Conservation (phyloP, 1,139 yeast species). For the Pichiaceae sp. region DNA sequence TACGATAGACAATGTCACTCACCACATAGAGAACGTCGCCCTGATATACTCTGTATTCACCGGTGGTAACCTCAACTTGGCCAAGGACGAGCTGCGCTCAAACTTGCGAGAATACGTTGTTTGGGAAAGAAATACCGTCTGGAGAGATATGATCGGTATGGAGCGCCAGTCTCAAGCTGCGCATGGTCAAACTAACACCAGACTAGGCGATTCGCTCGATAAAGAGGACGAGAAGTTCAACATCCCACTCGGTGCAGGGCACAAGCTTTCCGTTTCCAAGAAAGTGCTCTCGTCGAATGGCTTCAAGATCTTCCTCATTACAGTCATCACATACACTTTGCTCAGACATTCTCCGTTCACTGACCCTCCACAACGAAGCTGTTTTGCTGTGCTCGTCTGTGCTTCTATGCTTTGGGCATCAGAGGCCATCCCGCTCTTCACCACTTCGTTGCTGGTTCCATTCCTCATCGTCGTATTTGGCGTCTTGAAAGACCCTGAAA, state of each 20-base stretch:
- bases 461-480: constrained; percentile 65
- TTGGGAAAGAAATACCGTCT: constrained; percentile 94
- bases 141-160: constrained; percentile 92
- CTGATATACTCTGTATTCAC: constrained; percentile 39
- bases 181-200: constrained; percentile 21
- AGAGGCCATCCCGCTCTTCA: constrained; percentile 83
- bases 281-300: constrained; percentile 11
- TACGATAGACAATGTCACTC: constrained; percentile 39
- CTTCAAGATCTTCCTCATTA: constrained; percentile 38
- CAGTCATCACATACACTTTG: constrained; percentile 34
- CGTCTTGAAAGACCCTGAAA: constrained; percentile 53
- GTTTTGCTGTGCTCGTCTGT: constrained; percentile 73
- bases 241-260: constrained; percentile 19
- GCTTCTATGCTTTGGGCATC: constrained; percentile 90
- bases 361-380: constrained; percentile 61
- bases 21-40: constrained; percentile 39
- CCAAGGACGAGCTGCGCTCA: constrained; percentile 61
- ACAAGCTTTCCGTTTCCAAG: constrained; percentile 15
- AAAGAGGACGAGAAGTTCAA: constrained; percentile 10
- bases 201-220: constrained; percentile 9
- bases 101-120: constrained; percentile 87
- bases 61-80: constrained; percentile 37
- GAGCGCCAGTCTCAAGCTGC: constrained; percentile 65
- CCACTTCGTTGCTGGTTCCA: constrained; percentile 77
- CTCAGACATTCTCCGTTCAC: constrained; percentile 52